Evolutionary conservation across 345 rosid species (phyloP).

Genomic region (Salix viminalis): DNA sequence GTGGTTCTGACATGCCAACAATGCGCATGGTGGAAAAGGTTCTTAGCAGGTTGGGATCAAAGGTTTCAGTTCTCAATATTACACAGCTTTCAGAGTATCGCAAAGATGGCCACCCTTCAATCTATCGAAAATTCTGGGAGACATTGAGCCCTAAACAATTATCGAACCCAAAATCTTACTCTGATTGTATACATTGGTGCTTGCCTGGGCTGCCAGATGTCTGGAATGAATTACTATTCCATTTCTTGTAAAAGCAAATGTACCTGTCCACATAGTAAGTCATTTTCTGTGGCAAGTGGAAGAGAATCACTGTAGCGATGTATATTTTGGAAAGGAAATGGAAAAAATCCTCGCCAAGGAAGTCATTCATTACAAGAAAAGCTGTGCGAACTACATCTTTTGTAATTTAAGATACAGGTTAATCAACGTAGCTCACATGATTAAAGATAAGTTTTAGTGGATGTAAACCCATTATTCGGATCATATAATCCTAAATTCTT

Average conservation of each 20-base stretch:
- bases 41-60: conserved; percentile 53
- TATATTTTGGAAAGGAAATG: too few species aligned
- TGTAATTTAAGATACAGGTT: not conserved
- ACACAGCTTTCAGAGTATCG: conserved; percentile 95
- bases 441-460: not conserved
- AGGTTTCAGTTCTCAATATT: conserved; percentile 70
- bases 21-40: conserved; percentile 75
- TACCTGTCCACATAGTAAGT: not conserved
- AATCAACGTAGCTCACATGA: too few species aligned
- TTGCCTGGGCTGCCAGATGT: conserved; percentile 92
- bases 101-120: conserved; percentile 91
- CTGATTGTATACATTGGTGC: conserved; percentile 97
- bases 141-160: conserved; percentile 52
- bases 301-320: not conserved
- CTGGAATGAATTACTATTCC: conserved; percentile 88
- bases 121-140: conserved; percentile 96
- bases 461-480: not conserved
- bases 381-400: not conserved
- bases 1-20: conserved; percentile 72
- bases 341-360: too few species aligned
- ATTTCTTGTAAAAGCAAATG: conserved; percentile 41
- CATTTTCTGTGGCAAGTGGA: conserved; percentile 13
- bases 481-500: not conserved
- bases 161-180: conserved; percentile 61
- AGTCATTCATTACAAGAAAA: too few species aligned